Conservation (phyloP, 495 filamentous ascomycete species). For the Clohesyomyces aquaticus region DNA sequence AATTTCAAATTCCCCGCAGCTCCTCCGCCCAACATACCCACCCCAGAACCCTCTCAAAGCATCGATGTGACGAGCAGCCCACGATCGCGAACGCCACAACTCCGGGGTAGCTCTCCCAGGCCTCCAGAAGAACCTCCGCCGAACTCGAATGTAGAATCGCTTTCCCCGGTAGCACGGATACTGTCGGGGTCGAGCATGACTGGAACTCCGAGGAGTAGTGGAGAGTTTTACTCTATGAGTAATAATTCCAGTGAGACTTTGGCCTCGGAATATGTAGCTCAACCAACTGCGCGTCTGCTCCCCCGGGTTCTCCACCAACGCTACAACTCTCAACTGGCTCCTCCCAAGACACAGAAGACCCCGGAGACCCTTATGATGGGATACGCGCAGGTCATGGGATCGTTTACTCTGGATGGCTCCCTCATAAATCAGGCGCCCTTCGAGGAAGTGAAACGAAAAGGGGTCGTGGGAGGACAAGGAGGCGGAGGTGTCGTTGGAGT, state of each 20-base stretch:
- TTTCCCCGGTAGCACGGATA: constrained; percentile 67
- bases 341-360: constrained; percentile 50
- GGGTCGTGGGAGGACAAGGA: constrained; percentile 79
- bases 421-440: constrained; percentile 87
- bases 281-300: constrained; percentile 57
- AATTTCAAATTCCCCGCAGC: constrained; percentile 69
- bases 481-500: constrained; percentile 81
- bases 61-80: constrained; percentile 29
- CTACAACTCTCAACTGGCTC: constrained; percentile 62
- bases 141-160: constrained; percentile 25
- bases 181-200: constrained; percentile 71
- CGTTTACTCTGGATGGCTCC: constrained; percentile 89
- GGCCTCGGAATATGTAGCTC: constrained; percentile 83
- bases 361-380: constrained; percentile 95
- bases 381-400: constrained; percentile 91
- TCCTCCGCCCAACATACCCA: constrained; percentile 43
- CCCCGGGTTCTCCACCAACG: constrained; percentile 61
- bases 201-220: constrained; percentile 81
- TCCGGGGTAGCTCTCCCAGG: constrained; percentile 42
- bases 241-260: constrained; percentile 93
- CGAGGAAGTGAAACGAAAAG: constrained; percentile 94
- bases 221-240: constrained; percentile 90
- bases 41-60: constrained; percentile 22
- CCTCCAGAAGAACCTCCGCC: constrained; percentile 44
- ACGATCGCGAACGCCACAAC: constrained; percentile 31